Base-by-base conservation (phyloP, 2,329 filamentous ascomycete species). In the Ramichloridium luteum region DNA sequence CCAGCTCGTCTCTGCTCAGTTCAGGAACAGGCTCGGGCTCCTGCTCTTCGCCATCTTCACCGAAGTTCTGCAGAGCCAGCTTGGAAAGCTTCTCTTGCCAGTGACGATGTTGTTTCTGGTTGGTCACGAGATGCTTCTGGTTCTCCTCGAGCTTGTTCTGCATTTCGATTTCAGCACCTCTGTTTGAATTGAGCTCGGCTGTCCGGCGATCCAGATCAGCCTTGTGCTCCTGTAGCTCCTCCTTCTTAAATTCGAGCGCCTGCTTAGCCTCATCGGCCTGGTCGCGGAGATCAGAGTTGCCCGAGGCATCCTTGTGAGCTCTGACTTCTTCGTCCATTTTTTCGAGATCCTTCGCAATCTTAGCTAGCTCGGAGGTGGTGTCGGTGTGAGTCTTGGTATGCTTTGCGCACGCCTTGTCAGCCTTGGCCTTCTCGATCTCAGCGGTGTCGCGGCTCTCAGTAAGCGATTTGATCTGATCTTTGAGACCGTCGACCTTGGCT, bases 131-230 rank as follows among this genome's bases (percentile, higher is more conserved):
- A 6, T 78, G 73, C 60, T 98, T 98, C 44, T 93, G 81, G 55
- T 88, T 90, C 53, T 96, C 88, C 51, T 96, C 90, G 1, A 98
- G 76, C 61, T 93, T 93, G 60, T 96, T 96, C 41, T 82, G 80
- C 85, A 96, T 94, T 58, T 98, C 90, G 39, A 98, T 94, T 57
- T 98, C 90, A 3, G 79, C 66, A 1, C 84, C 86, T 6, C 88
- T 74, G 0, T 80, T 93, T 50, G 84, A 80, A 51, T 96, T 94
- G 35, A 96, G 68, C 53, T 92, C 84, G 0, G 77, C 63, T 2
- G 74, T 80, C 65, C 86, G 93, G 47, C 81, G 77, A 44, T 98
- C 88, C 8, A 96, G 68, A 47, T 93, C 82, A 3, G 72, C 64
- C 61, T 96, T 98, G 34, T 96, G 58, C 6, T 72, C 65, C 28